These are phyloP conservation scores for Spinellus fusiger DNA, from an alignment of 192 early-diverging fungal genomes.

Conservation along the genomic window DNA sequence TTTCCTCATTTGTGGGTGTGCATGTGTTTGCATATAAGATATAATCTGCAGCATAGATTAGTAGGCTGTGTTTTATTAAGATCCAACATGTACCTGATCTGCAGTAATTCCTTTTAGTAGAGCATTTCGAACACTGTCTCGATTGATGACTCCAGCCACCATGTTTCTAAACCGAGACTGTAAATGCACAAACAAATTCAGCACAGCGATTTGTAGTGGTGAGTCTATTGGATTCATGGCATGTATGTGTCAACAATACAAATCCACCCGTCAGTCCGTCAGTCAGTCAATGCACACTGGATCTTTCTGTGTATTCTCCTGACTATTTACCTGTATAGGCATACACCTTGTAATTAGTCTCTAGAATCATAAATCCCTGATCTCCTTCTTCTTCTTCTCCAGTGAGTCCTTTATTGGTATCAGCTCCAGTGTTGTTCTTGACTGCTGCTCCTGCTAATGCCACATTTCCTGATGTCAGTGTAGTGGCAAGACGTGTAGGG, in stretches of 20 bases:
- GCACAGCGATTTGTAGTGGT: constrained; percentile 87
- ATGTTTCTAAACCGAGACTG: constrained; percentile 87
- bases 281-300: background rate
- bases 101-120: constrained; percentile 86
- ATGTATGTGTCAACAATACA: background rate
- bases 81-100: constrained; percentile 57
- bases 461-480: constrained; percentile 75
- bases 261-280: background rate
- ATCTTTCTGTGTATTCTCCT: background rate
- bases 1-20: constrained; percentile 90
- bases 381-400: constrained; percentile 37
- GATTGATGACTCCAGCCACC: constrained; percentile 80
- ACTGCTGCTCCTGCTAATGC: constrained; percentile 36
- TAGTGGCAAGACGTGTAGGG: constrained; percentile 86
- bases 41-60: constrained; percentile 58
- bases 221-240: constrained; percentile 47
- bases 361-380: constrained; percentile 85
- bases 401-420: constrained; percentile 14
- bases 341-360: constrained; percentile 94
- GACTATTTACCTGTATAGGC: constrained; percentile 75
- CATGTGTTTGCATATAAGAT: constrained; percentile 79
- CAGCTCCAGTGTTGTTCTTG: constrained; percentile 24
- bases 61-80: background rate
- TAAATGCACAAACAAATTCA: constrained; percentile 83
- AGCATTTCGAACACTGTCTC: constrained; percentile 82